Base-by-base conservation (phyloP, 2,329 filamentous ascomycete species). In the Tolypocladium pustulatum region DNA sequence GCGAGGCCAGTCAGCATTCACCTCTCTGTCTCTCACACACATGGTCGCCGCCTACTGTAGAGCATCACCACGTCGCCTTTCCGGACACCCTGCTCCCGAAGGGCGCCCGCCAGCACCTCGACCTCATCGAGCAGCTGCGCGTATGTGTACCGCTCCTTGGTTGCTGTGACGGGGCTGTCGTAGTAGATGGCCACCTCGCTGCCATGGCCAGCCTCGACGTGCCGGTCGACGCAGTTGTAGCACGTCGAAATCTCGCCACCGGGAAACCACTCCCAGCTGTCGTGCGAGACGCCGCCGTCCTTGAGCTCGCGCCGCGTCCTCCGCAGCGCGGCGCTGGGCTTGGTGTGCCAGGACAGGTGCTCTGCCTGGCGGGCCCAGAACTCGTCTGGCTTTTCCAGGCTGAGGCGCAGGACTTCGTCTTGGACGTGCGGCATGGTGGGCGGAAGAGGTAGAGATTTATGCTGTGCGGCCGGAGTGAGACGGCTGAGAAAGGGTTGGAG, bases 171-270 rank as follows among this genome's bases (percentile, higher is more conserved):
- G 2, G 92, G 90, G 63, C 88, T 93, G 71, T 97, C 92, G 80
- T 89, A 97, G 65, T 89, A 84, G 59, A 97, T 88, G 27, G 92
- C 93, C 0, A 86, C 79, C 55, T 81, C 76, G 53, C 87, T 80
- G 17, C 91, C 91, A 63, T 86, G 78, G n/a, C 92, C 90, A 7
- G 83, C 84, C 40, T 82, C 75, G n/a, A 97, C 91, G 73, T 97
- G 92, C 17, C 92, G 81, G 72, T 96, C 91, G 17, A 97, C 77
- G 69, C 91, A 95, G 71, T 97, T 97, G 77, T 91, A 96, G 65
- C 89, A 91, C 0, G 91, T 96, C 43, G 89, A 94, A 65, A 97
- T 89, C 75, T 94, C 86, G 62, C 92, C 93, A 62, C 85, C 90
- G 0, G 89, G 84, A 65, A 96, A 97, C 93, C 93, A 97, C 62